phyloP scores from a whole-genome alignment of 75 land plant species.

The Selaginella moellendorffii region DNA sequence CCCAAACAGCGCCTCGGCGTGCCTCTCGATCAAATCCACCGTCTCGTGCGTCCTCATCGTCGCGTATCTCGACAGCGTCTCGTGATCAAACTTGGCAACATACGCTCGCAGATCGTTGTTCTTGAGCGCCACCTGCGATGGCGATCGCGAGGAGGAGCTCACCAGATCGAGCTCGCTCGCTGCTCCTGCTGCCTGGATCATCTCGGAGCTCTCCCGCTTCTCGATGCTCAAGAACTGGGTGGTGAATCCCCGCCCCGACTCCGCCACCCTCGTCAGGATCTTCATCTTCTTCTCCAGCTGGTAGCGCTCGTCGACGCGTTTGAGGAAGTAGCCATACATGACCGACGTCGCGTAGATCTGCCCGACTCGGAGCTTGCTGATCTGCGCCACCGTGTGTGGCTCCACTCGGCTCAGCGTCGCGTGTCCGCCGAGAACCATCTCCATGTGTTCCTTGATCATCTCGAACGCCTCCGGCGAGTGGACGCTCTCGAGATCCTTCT shows the following conservation, averaged over 20 bases:
- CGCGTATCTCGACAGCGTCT: conserved; percentile 54
- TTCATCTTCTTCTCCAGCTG: conserved; percentile 67
- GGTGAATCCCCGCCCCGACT: conserved; percentile 14
- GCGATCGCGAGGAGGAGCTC: background rate
- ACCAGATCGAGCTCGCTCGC: conserved; percentile 15
- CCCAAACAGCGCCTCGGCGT: conserved; percentile 70
- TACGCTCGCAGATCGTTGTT: conserved; percentile 36
- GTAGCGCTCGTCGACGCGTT: conserved; percentile 50
- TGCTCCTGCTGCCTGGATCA: conserved; percentile 18
- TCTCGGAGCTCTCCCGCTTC: conserved; percentile 12
- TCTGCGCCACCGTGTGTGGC: conserved; percentile 27
- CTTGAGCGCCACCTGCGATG: conserved; percentile 13
- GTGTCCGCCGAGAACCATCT: conserved; percentile 44
- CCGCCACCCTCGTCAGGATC: conserved; percentile 11
- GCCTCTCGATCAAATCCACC: conserved; percentile 52
- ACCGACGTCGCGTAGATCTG: conserved; percentile 72
- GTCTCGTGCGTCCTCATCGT: conserved; percentile 51
- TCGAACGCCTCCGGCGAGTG: conserved; percentile 64
- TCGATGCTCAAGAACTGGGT: too few species aligned
- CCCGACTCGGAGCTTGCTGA: conserved; percentile 60
- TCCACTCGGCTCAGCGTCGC: conserved; percentile 21
- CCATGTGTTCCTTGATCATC: conserved; percentile 53
- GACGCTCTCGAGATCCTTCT: conserved; percentile 32
- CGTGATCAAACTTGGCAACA: conserved; percentile 45
- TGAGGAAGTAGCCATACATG: conserved; percentile 69